These are phyloP conservation scores for Papiliotrema fonsecae DNA, from an alignment of 1,284 basidiomycete species.

Conservation along the genomic window DNA sequence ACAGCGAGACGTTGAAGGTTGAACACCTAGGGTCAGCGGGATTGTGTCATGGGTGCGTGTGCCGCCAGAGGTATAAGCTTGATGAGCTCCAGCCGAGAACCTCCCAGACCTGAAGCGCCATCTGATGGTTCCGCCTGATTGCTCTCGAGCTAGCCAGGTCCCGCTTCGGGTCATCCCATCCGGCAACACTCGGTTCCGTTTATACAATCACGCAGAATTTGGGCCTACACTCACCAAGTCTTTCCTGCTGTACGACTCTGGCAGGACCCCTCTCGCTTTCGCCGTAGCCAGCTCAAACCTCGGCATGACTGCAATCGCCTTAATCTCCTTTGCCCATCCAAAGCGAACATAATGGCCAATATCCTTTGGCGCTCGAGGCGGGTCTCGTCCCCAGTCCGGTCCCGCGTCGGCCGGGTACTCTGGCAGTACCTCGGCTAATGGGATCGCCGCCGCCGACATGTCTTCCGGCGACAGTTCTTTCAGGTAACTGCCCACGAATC, in stretches of 20 bases:
- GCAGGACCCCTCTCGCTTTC: slow-evolving; percentile 84
- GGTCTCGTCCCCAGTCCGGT: slow-evolving; percentile 81
- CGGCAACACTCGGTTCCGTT: slow-evolving; percentile 2
- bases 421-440: slow-evolving; percentile 91
- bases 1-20: slow-evolving; percentile 96
- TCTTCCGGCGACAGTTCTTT: slow-evolving; percentile 71
- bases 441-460: slow-evolving; percentile 76
- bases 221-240: slow-evolving; percentile 67
- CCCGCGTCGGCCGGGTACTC: slow-evolving; percentile 93
- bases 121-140: no score
- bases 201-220: slow-evolving; percentile 6
- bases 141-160: no score
- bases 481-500: slow-evolving; percentile 97
- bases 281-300: slow-evolving; percentile 96
- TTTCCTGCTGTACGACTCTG: slow-evolving; percentile 74
- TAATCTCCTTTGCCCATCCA: slow-evolving; percentile 79
- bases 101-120: no score
- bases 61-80: no score
- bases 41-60: no score
- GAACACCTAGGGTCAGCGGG: slow-evolving; percentile 82
- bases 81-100: no score
- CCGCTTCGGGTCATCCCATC: no score
- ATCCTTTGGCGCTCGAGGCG: slow-evolving; percentile 78
- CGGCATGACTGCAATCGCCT: slow-evolving; percentile 91
- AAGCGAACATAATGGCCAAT: slow-evolving; percentile 96